Percentiles rank a stretch among this genome's conserved stretches.
These are phyloP conservation scores for Colletotrichum scovillei DNA, from an alignment of 2,329 filamentous ascomycete genomes.

Conservation along the genomic window DNA sequence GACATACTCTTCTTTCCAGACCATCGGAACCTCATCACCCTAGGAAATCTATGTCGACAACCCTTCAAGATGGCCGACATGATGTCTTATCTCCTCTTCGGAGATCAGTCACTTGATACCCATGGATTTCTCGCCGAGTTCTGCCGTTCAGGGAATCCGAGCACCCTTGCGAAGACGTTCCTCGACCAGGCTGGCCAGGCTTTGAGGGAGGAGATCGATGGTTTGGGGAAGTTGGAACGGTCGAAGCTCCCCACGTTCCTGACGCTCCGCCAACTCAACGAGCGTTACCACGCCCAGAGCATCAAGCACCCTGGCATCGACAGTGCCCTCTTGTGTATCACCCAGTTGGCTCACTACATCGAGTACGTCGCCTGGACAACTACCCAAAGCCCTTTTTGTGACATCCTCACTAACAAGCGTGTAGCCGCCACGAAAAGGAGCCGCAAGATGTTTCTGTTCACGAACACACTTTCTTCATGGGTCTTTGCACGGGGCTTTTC, in stretches of 20 bases:
- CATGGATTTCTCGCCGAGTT: conserved; percentile 70
- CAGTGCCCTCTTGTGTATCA: conserved; percentile 71
- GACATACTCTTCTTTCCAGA: conserved; percentile 13
- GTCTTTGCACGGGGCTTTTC: conserved; percentile 76
- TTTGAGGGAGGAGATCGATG: conserved; percentile 69
- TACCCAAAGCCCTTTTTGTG: not conserved
- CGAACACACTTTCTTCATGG: conserved; percentile 66
- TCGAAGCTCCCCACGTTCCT: conserved; percentile 70
- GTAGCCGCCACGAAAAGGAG: conserved; percentile 64
- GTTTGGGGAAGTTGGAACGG: conserved; percentile 67
- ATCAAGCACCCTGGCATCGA: conserved; percentile 72
- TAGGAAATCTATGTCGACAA: conserved; percentile 42
- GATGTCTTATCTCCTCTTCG: conserved; percentile 72
- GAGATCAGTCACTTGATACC: conserved; percentile 78
- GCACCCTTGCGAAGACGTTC: conserved; percentile 70
- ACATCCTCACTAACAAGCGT: conserved; percentile 43
- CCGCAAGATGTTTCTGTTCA: conserved; percentile 62
- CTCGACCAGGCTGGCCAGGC: conserved; percentile 68
- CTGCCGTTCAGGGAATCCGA: conserved; percentile 56
- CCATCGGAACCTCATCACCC: conserved; percentile 36
- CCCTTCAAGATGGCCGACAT: conserved; percentile 55
- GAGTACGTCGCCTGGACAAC: conserved; percentile 61
- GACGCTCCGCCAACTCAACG: conserved; percentile 72
- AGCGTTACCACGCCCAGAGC: conserved; percentile 69
- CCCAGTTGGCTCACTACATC: conserved; percentile 76